These are phyloP conservation scores for Leishmania major DNA, from an alignment of 208 protist species.

Conservation along the genomic window DNA sequence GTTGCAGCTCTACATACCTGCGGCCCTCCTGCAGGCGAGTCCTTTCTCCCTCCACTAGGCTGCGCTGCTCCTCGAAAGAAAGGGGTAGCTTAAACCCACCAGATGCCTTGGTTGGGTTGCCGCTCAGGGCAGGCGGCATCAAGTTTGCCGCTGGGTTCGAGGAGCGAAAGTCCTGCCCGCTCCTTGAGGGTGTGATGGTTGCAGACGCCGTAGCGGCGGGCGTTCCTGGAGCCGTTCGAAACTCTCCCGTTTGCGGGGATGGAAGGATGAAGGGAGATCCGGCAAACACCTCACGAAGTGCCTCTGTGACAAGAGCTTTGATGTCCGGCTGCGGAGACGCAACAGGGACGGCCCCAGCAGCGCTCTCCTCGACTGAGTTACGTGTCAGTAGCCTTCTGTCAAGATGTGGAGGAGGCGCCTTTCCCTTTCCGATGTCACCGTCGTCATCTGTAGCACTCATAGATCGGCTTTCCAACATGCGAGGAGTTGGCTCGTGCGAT, in stretches of 20 bases:
- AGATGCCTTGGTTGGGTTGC: conserved; percentile 2
- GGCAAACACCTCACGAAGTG: conserved; percentile 63
- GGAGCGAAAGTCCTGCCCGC: conserved; percentile 4
- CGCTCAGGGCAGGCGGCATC: conserved; percentile 5
- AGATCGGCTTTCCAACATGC: conserved; percentile 24
- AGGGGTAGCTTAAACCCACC: conserved; percentile 18
- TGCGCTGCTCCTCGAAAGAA: conserved; percentile 48
- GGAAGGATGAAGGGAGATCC: conserved; percentile 65
- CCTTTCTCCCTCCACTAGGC: conserved; percentile 55
- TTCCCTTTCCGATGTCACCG: conserved; percentile 10
- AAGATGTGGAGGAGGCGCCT: conserved; percentile 28
- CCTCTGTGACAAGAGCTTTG: conserved; percentile 63
- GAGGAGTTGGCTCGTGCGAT: conserved; percentile 15
- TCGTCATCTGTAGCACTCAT: conserved; percentile 36
- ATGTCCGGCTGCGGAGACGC: conserved; percentile 38
- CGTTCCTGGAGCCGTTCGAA: conserved; percentile 9
- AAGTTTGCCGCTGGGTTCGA: background rate
- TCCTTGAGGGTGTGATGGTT: conserved; percentile 2
- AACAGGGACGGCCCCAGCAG: background rate
- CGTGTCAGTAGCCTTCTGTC: conserved; percentile 27
- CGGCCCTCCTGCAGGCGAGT: conserved; percentile 51
- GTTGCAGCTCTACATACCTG: conserved; percentile 60
- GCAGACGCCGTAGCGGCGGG: conserved; percentile 10
- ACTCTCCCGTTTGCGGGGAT: conserved; percentile 26
- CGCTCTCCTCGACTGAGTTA: background rate